Evolutionary conservation across 2,329 filamentous ascomycete genomes (phyloP).

Genomic region (Colletotrichum lentis): DNA sequence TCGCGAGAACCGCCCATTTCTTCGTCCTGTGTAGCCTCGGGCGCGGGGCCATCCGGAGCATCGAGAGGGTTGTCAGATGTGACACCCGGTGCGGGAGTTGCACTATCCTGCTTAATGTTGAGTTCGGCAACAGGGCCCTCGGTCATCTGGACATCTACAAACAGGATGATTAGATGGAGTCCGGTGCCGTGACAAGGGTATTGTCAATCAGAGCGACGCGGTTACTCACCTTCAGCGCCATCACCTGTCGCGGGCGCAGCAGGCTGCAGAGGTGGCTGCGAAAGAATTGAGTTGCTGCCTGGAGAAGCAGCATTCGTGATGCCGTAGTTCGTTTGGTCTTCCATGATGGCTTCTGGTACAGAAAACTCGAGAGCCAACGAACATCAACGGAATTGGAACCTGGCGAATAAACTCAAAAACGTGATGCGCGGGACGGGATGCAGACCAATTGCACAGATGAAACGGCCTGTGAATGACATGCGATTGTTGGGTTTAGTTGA

Average conservation of each 20-base stretch:
- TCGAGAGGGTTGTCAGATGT: constrained; percentile 71
- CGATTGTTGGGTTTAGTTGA: constrained; percentile 23
- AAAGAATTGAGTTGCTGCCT: constrained; percentile 63
- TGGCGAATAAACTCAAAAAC: constrained; percentile 17
- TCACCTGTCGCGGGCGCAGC: constrained; percentile 12
- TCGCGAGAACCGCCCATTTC: constrained; percentile 77
- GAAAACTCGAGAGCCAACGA: constrained; percentile 35
- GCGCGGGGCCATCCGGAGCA: constrained; percentile 70
- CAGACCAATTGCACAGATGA: constrained; percentile 10
- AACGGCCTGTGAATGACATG: constrained; percentile 10
- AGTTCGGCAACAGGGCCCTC: constrained; percentile 58
- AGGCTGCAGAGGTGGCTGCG: constrained; percentile 61
- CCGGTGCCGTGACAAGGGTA: constrained; percentile 4
- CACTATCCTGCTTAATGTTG: constrained; percentile 67
- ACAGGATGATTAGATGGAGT: constrained; percentile 11
- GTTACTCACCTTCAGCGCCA: constrained; percentile 29
- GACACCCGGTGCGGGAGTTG: constrained; percentile 64
- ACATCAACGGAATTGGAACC: constrained; percentile 22
- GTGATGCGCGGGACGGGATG: constrained; percentile 32
- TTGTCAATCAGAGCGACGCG: constrained; percentile 38
- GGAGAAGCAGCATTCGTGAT: constrained; percentile 67
- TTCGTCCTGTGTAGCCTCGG: constrained; percentile 75
- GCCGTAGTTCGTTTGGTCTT: constrained; percentile 65
- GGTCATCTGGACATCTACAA: constrained; percentile 70
- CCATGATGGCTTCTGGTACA: constrained; percentile 57